These are phyloP conservation scores for Shiraia bambusicola DNA, from an alignment of 2,329 filamentous ascomycete species.

Conservation along the genomic window DNA sequence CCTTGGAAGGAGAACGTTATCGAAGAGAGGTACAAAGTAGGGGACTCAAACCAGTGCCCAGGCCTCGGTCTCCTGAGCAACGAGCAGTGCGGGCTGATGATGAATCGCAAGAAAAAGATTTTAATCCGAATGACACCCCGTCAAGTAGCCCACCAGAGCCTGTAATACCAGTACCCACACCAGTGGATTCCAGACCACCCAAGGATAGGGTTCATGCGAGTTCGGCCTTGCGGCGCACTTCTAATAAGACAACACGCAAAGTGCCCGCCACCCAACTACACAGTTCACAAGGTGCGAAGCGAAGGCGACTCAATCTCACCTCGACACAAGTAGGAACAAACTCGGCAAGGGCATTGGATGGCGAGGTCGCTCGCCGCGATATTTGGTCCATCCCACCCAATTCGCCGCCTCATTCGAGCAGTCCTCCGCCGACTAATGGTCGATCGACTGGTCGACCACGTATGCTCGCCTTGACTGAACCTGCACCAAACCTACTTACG, in stretches of 20 bases:
- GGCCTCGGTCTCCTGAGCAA: conserved; percentile 32
- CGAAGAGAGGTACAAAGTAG: conserved; percentile 46
- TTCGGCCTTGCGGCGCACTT: conserved; percentile 6
- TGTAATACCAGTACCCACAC: conserved; percentile 29
- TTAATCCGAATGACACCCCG: conserved; percentile 25
- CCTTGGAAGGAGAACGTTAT: conserved; percentile 49
- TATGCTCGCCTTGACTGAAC: conserved; percentile 5
- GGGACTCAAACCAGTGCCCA: conserved; percentile 47
- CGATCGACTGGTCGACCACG: conserved; percentile 7
- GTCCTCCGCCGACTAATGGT: conserved; percentile 18
- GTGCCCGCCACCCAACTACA: conserved; percentile 18
- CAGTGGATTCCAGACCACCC: conserved; percentile 9
- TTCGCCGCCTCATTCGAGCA: conserved; percentile 46
- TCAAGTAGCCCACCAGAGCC: conserved; percentile 27
- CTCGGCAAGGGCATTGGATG: conserved; percentile 13
- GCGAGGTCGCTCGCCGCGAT: conserved; percentile 14
- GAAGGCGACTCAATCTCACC: conserved; percentile 21
- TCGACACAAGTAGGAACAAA: conserved; percentile 10
- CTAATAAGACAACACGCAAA: conserved; percentile 6
- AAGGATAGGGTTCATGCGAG: conserved; percentile 5
- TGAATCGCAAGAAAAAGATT: conserved; percentile 39
- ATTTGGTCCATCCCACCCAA: conserved; percentile 45
- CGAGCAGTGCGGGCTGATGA: conserved; percentile 13
- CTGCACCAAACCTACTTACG: conserved; percentile 28
- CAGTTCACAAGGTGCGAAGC: conserved; percentile 17